Evolutionary conservation across 108 stramenopile genomes (phyloP), one percentile per base, ranked within the genome.

Genomic region (Conticribra weissflogii): DNA sequence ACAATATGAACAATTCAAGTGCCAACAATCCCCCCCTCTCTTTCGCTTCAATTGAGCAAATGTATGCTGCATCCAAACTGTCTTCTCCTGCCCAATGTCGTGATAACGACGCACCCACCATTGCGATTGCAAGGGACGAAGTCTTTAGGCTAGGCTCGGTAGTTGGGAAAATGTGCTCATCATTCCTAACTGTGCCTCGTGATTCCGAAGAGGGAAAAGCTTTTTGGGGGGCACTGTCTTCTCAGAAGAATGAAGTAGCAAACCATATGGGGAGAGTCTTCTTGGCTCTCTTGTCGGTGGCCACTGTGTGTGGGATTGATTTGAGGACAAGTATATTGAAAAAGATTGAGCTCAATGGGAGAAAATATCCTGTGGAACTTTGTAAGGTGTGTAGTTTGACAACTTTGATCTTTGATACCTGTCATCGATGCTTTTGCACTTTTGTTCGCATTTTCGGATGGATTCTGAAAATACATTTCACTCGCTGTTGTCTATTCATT

Each of bases 311-410:
- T 53, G 53, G 63, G 9, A 48, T 84, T n/a, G 76, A 84, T 68
- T 59, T 84, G 22, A 17, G 56, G 7, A 24, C 41, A 0, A 74
- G 78, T 51, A 81, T 94, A 50, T 78, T 78, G 17, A 80, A 79
- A 51, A 95, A 95, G 79, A 58, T 95, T 66, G 85, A 80, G 62
- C 58, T 95, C 48, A 95, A 95, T 66, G 75, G 62, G 12, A 63
- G 65, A 22, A 96, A 96, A 70, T 96, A 96, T 74, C 95, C 95
- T 17, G 92, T 88, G 36, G 86, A 96, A 65, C 73, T 91, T 8
- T 93, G 92, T 68, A 89, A 84, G 79, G 90, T 83, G 47, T 36
- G 71, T 67, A 29, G 24, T 5, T 15, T 36, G 9, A 46, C 3
- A 52, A 4, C n/a, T 25, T 23, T 48, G 27, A 41, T 25, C 2